Evolutionary conservation across 768 basidiomycete species (phyloP), one percentile per base, ranked within the genome.

Genomic region (Lactarius evosmus): DNA sequence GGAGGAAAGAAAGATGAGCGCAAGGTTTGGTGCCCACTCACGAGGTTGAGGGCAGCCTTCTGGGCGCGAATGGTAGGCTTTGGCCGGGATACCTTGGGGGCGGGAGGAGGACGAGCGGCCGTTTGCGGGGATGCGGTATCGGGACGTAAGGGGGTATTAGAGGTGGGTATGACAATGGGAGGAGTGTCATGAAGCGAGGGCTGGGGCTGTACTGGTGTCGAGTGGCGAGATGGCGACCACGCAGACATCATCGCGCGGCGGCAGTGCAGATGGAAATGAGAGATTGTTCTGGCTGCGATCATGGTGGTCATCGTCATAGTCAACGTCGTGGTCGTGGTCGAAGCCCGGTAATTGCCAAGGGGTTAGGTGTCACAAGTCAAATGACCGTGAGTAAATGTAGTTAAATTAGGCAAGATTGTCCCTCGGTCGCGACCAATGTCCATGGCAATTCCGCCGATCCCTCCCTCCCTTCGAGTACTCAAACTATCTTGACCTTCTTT

Each of bases 31-130:
- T n/a, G 33, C n/a, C 16, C 30, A 46, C 63, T 56, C 68, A 93
- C 92, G 59, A 95, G 83, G 9, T 84, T 78, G 54, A 95, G 76
- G 3, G 91, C 90, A 4, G 91, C 91, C 74, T 92, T 93, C 59
- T 83, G 81, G 0, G 92, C 78, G 57, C 85, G 80, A 64, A 92
- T 79, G 63, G 78, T 83, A 3, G 88, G 89, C 69, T 87, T 77
- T 2, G 83, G 80, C 51, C 85, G 85, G 66, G 85, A 83, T 8
- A 78, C 77, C 71, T 82, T 87, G 19, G 91, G 91, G 11, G 77
- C 75, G 34, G 87, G 84, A 6, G 89, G 89, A 2, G 90, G 89
- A 1, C 84, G 83, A 5, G 87, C 88, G 6, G 83, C 88, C 34
- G 82, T 81, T 71, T 91, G 88, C 0, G 90, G 89, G 12, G 89